Base-by-base conservation (phyloP, 352 stramenopile species). In the Globisporangium abappressorium region DNA sequence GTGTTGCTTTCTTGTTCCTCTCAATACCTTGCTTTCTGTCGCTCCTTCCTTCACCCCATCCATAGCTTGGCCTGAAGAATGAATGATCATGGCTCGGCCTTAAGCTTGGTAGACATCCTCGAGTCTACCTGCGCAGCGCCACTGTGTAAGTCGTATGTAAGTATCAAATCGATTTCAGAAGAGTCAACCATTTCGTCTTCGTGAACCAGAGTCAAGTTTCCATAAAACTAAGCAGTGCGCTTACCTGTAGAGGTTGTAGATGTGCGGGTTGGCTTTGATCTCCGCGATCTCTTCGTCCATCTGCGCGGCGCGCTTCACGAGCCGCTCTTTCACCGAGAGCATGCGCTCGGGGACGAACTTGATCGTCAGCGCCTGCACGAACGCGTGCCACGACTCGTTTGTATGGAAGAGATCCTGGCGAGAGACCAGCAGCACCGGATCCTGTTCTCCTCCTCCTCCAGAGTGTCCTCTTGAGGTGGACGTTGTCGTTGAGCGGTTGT, bases 281-380 rank as follows among this genome's bases (percentile, higher is more conserved):
- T 80, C 68, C 0, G 74, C 66, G 22, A 90, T 62, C 49, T 90
- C 76, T 5, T 79, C 72, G 43, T 80, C 70, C 74, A 89, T 84
- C 64, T 78, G 73, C 2, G 72, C 62, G 0, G 76, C 78, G 18
- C 78, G 81, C 51, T 74, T 72, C 51, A 92, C 70, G 4, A 92
- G 73, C 20, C 85, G 78, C 70, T 92, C 83, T 28, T 91, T 84
- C 26, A 92, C 71, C 0, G 77, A 75, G 28, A 87, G 70, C 74
- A 91, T 83, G 49, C 81, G 76, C 18, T 90, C 76, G 12, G 81
- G 78, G 15, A 87, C 80, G 41, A 94, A 94, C 55, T 91, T 87
- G 65, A 91, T 68, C 15, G 82, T 78, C 26, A 94, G 53, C 34
- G 76, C 76, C 63, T 90, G 66, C 64, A 92, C 57, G 64, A 94